phyloP scores from a whole-genome alignment of 1,284 basidiomycete genomes.

The Coniferiporia sulphurascens region DNA sequence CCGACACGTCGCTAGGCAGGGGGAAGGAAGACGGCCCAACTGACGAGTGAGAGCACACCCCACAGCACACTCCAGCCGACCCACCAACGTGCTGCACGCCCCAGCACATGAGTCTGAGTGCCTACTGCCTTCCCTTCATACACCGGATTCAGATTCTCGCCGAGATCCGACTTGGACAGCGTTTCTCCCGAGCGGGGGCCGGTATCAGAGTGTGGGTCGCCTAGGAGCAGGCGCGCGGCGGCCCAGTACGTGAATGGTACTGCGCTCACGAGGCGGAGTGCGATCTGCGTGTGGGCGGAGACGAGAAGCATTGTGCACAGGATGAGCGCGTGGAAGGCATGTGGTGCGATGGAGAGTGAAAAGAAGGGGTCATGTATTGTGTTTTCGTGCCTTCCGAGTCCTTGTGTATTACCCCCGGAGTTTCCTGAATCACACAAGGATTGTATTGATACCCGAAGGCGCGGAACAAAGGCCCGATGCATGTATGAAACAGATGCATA shows the following conservation, averaged over 20 bases:
- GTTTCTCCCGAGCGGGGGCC: background rate
- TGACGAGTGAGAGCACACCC: conserved; percentile 65
- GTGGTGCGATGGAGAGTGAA: conserved; percentile 44
- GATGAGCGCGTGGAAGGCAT: conserved; percentile 64
- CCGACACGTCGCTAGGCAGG: conserved; percentile 56
- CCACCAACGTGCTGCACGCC: conserved; percentile 35
- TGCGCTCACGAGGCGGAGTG: conserved; percentile 74
- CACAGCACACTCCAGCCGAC: conserved; percentile 74
- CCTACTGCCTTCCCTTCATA: background rate
- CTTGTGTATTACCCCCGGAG: background rate
- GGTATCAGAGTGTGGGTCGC: conserved; percentile 30
- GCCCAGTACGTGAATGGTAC: conserved; percentile 87
- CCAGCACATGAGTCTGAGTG: background rate
- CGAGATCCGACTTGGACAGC: background rate
- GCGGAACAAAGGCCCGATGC: conserved; percentile 20
- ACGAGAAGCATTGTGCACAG: conserved; percentile 66
- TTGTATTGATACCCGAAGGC: conserved; percentile 5
- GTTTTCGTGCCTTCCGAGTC: background rate
- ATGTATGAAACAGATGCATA: conserved; percentile 38
- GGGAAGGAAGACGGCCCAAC: conserved; percentile 87
- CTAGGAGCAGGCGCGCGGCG: conserved; percentile 58
- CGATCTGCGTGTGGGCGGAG: conserved; percentile 87
- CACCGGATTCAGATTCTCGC: background rate
- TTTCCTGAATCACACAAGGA: background rate
- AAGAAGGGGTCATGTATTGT: conserved; percentile 25